These are phyloP conservation scores for Blastosporella zonata DNA, from an alignment of 1,284 basidiomycete genomes.

Conservation along the genomic window DNA sequence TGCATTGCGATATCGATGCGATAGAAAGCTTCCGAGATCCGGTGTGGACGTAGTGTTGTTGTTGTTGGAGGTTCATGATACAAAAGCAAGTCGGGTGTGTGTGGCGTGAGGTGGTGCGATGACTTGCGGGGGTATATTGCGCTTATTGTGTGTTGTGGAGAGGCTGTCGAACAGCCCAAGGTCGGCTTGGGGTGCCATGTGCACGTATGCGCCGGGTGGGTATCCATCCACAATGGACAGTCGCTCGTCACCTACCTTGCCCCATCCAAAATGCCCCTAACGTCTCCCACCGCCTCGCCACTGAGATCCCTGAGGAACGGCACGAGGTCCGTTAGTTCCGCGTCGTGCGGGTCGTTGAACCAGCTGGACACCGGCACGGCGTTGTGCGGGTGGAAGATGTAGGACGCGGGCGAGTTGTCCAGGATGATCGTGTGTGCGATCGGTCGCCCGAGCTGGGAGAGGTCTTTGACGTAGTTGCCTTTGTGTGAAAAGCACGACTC, in stretches of 20 bases:
- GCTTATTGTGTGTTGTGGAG: neutral
- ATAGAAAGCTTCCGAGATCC: no score
- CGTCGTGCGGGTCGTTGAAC: conserved; percentile 99
- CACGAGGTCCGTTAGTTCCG: conserved; percentile 91
- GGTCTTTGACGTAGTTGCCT: conserved; percentile 99
- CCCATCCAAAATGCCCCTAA: conserved; percentile 86
- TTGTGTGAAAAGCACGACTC: conserved; percentile 99
- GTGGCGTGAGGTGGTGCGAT: conserved; percentile 7
- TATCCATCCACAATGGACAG: no score
- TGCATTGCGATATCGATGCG: no score
- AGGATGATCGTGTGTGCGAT: conserved; percentile 95
- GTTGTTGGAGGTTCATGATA: neutral
- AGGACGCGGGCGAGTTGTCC: conserved; percentile 98
- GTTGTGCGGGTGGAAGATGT: conserved; percentile 99
- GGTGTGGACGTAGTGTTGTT: no score
- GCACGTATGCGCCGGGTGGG: no score
- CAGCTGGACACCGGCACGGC: conserved; percentile 98
- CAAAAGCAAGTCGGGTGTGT: conserved; percentile 8
- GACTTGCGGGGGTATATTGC: conserved; percentile 20
- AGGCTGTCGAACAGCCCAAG: neutral
- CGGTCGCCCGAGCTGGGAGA: conserved; percentile 93
- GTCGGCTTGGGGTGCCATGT: no score
- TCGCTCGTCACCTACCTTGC: conserved; percentile 50
- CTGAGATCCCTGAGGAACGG: conserved; percentile 90
- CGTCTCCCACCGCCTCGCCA: conserved; percentile 74